These are phyloP conservation scores for Pochonia chlamydosporia DNA, from an alignment of 2,329 filamentous ascomycete genomes.

Conservation along the genomic window DNA sequence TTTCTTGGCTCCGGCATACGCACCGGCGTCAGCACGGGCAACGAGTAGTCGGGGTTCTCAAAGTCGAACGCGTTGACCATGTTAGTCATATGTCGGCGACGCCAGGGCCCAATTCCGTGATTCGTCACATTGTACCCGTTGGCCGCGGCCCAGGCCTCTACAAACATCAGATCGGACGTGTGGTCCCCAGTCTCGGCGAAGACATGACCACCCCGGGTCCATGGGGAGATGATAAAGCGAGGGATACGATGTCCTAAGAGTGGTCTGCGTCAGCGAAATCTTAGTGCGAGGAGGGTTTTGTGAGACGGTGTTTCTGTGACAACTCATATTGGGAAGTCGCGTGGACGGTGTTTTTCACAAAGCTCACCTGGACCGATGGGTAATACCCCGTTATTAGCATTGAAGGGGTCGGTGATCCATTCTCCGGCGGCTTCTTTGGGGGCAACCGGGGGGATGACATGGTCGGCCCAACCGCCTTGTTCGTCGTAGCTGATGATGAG, in stretches of 20 bases:
- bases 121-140: slow-evolving; percentile 25
- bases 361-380: slow-evolving; percentile 21
- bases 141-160: slow-evolving; percentile 37
- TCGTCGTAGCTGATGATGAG: slow-evolving; percentile 49
- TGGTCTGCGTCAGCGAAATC: background rate
- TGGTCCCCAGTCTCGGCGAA: slow-evolving; percentile 49
- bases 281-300: background rate
- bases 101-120: slow-evolving; percentile 18
- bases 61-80: slow-evolving; percentile 32
- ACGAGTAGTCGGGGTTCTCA: slow-evolving; percentile 22
- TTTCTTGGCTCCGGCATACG: slow-evolving; percentile 29
- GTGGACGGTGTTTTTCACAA: slow-evolving; percentile 34
- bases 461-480: slow-evolving; percentile 47
- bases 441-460: slow-evolving; percentile 42
- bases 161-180: slow-evolving; percentile 46
- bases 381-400: slow-evolving; percentile 14
- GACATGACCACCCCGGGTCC: slow-evolving; percentile 45
- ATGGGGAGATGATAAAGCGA: slow-evolving; percentile 48
- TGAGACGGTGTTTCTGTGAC: background rate
- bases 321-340: slow-evolving; percentile 24
- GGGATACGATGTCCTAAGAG: slow-evolving; percentile 38
- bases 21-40: slow-evolving; percentile 3
- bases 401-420: slow-evolving; percentile 39
- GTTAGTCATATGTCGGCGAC: slow-evolving; percentile 21
- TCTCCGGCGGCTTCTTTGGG: slow-evolving; percentile 41